A percentile compares a stretch with the other conserved stretches of the same genome.
These are phyloP conservation scores for Aspergillus biplanus DNA, from an alignment of 495 filamentous ascomycete genomes.

Conservation along the genomic window DNA sequence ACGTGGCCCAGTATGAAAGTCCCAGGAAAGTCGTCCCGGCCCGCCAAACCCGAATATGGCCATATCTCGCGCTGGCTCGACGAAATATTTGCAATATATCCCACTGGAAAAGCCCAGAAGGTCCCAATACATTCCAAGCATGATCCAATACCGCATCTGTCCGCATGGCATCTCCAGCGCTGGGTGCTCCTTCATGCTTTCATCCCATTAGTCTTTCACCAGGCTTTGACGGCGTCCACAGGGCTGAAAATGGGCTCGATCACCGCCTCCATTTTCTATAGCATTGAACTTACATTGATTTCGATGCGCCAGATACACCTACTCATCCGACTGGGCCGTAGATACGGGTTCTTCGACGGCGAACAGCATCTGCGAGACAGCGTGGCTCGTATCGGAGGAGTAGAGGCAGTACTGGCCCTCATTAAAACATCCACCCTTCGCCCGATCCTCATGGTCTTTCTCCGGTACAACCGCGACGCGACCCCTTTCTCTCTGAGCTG, in stretches of 20 bases:
- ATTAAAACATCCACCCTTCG: slow-evolving; percentile 29
- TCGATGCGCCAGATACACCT: slow-evolving; percentile 38
- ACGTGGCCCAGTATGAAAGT: too few relatives aligned
- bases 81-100: slow-evolving; percentile 41
- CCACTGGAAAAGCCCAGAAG: slow-evolving; percentile 34
- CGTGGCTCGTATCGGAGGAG: slow-evolving; percentile 31
- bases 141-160: slow-evolving; percentile 41
- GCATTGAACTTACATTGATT: slow-evolving; percentile 35
- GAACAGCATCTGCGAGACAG: slow-evolving; percentile 33
- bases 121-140: slow-evolving; percentile 43
- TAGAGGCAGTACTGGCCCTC: slow-evolving; percentile 26
- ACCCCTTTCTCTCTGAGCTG: slow-evolving; percentile 28
- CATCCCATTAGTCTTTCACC: slow-evolving; percentile 42
- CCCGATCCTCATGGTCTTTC: slow-evolving; percentile 25
- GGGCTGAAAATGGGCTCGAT: slow-evolving; percentile 34
- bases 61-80: slow-evolving; percentile 36
- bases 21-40: too few relatives aligned
- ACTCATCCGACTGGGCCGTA: slow-evolving; percentile 31
- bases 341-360: slow-evolving; percentile 31
- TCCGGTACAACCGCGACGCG: slow-evolving; percentile 25
- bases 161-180: slow-evolving; percentile 41
- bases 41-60: too few relatives aligned
- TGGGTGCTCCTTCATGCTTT: slow-evolving; percentile 44
- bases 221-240: slow-evolving; percentile 36
- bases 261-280: slow-evolving; percentile 42